Conservation (phyloP, 2,329 filamentous ascomycete species). For the Magnaporthales sp. region DNA sequence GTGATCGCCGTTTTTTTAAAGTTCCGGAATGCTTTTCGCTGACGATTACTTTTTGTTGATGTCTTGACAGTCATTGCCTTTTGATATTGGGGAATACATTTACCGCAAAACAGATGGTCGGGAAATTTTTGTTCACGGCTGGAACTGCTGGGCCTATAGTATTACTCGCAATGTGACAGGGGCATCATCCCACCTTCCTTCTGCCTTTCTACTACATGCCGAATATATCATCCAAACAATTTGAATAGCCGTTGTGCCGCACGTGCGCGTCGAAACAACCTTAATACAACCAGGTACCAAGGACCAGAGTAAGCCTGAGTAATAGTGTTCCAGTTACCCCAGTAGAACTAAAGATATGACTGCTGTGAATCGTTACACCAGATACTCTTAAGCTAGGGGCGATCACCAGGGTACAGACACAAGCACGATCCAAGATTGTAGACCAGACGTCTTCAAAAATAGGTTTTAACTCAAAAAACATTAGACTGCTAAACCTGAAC, state of each 20-base stretch:
- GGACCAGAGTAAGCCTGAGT: neutral
- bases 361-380: neutral
- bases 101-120: neutral
- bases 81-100: no score
- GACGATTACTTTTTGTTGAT: neutral
- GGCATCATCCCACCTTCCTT: neutral
- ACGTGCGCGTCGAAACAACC: neutral
- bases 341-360: neutral
- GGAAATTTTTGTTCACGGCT: neutral
- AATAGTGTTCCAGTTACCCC: neutral
- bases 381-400: neutral
- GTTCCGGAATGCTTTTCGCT: neutral
- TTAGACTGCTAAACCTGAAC: constrained; percentile 3
- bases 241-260: neutral
- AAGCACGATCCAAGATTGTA: neutral
- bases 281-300: neutral
- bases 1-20: neutral
- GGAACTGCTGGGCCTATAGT: neutral
- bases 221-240: neutral
- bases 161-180: neutral
- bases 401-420: neutral
- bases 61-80: no score
- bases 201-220: neutral
- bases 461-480: constrained; percentile 1
- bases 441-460: neutral